Evolutionary conservation across 352 stramenopile genomes (phyloP).

Genomic region (Globisporangium recalcitrans): DNA sequence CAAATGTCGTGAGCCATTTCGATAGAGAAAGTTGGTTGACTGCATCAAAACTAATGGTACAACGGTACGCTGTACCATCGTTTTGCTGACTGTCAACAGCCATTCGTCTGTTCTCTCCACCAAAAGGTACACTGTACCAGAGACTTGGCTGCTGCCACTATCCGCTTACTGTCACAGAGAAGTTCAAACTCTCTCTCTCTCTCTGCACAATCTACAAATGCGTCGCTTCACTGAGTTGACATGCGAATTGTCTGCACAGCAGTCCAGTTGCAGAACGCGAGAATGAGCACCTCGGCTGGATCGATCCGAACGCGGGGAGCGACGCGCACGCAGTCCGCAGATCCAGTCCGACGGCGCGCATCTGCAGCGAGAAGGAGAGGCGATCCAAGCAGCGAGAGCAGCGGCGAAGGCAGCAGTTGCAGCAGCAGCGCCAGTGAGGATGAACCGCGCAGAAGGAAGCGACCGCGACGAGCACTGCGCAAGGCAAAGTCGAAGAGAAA

Average conservation of each 20-base stretch:
- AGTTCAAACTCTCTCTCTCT: not conserved
- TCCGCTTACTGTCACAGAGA: not conserved
- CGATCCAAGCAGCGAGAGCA: not conserved
- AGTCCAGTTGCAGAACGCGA: not conserved
- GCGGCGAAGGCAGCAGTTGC: not conserved
- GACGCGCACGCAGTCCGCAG: not conserved
- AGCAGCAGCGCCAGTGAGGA: not conserved
- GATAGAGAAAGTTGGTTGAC: not conserved
- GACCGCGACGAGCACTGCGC: not conserved
- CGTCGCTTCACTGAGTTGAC: not conserved
- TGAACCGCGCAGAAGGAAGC: not conserved
- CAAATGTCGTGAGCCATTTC: not conserved
- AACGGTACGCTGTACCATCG: too few species aligned
- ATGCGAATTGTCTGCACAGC: not conserved
- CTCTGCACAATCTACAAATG: not conserved
- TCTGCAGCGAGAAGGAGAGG: not conserved
- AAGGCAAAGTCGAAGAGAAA: not conserved
- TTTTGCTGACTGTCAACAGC: too few species aligned
- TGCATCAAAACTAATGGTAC: not conserved
- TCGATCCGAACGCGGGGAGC: not conserved
- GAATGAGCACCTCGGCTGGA: not conserved
- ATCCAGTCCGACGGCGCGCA: not conserved
- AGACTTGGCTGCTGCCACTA: not conserved
- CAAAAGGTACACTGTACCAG: not conserved
- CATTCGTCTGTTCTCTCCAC: too few species aligned